Evolutionary conservation across 257 asterid species (phyloP), one percentile per base, ranked within the genome.

Genomic region (Solanum clarkiae): DNA sequence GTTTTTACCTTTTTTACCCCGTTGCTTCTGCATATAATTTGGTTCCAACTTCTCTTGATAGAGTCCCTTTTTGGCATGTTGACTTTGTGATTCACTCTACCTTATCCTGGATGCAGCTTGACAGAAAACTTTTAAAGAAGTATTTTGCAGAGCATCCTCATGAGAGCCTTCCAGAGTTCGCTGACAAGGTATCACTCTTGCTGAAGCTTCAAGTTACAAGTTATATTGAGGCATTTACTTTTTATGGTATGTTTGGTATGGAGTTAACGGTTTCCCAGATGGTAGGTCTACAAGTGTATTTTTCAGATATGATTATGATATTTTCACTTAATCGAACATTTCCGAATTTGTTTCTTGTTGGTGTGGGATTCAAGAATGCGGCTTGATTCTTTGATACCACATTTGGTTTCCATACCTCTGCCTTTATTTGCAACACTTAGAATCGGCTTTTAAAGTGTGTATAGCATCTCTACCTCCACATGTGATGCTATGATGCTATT

Each of bases 111-210:
- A 49, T 90, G 94, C 88, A 96, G 99, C 98, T 96, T 82, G 98
- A 96, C 88, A 93, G 90, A 83, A 92, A 92, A 89, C 92, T 96
- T 83, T 83, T 95, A 94, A 93, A 89, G 94, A 92, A 86, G 75
- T 94, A 87, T 89, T 96, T 96, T 87, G 93, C 90, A 69, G 89
- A 91, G 40, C 95, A 96, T 92, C 96, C 93, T 81, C 91, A 84
- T 11, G 94, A 92, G 81, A 89, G 93, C 89, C 98, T 96, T 88
- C 99, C 99, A 51, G 97, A 94, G 84, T 95, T 94, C 80, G 93
- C 95, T 18, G 98, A 96, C 86, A 96, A 96, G 98, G 99, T 96
- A 90, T 84, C 29, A 8, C 84, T 51, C 66, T 65, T 32, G 17
- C 22, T 82, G 53, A 42, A 84, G 69, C 51, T 62, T 54, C 81